phyloP scores from a whole-genome alignment of 371 early-diverging fungal species.

The Choanephora cucurbitarum region DNA sequence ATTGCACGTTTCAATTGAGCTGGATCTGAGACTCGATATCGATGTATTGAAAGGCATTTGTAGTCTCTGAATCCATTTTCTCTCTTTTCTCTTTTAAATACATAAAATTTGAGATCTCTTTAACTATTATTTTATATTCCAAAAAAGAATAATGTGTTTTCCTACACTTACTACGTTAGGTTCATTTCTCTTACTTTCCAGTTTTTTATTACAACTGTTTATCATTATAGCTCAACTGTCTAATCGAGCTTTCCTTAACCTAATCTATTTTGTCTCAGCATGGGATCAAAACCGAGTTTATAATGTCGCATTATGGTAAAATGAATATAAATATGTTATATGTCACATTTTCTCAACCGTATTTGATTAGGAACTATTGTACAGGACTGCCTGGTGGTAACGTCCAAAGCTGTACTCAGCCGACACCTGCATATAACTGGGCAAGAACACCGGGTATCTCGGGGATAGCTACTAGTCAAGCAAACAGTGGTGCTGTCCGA shows the following conservation, averaged over 20 bases:
- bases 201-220: constrained; percentile 41
- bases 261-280: constrained; percentile 28
- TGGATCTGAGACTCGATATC: neutral
- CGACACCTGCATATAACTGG: constrained; percentile 42
- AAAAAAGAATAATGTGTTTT: constrained; percentile 18
- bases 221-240: constrained; percentile 40
- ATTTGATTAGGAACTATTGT: constrained; percentile 35
- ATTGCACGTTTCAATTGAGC: neutral
- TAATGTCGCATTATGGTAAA: constrained; percentile 41
- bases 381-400: constrained; percentile 13
- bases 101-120: too few relatives aligned
- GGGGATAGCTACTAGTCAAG: constrained; percentile 10
- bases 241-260: constrained; percentile 26
- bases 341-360: neutral
- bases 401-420: constrained; percentile 16
- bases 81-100: neutral
- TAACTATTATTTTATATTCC: too few relatives aligned
- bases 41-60: neutral
- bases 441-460: constrained; percentile 33
- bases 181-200: constrained; percentile 33
- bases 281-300: constrained; percentile 19
- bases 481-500: constrained; percentile 8
- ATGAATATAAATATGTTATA: neutral
- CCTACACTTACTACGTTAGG: constrained; percentile 24
- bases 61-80: neutral